Conservation (phyloP, 2,329 filamentous ascomycete species). For the Cercospora canescens region DNA sequence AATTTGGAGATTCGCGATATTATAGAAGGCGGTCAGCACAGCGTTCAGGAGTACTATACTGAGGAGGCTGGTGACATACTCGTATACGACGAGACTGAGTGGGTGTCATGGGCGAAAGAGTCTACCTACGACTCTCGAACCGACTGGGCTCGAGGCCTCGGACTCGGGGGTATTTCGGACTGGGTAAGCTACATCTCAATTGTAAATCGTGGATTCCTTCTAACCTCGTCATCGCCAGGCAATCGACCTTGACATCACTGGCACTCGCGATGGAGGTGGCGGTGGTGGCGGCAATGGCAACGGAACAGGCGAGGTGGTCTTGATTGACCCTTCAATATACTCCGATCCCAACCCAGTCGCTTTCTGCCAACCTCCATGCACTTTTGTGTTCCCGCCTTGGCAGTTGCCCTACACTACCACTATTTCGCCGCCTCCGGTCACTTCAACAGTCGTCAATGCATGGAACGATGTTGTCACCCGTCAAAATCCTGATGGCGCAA, state of each 20-base stretch:
- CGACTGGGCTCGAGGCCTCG: slow-evolving; percentile 24
- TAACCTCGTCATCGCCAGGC: slow-evolving; percentile 12
- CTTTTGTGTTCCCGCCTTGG: slow-evolving; percentile 17
- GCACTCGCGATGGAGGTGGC: slow-evolving; percentile 1
- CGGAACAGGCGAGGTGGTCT: slow-evolving; percentile 6
- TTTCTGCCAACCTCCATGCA: slow-evolving; percentile 16
- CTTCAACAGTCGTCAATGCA: slow-evolving; percentile 7
- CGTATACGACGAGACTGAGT: slow-evolving; percentile 26
- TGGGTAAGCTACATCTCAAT: slow-evolving; percentile 32
- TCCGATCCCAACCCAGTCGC: slow-evolving; percentile 9
- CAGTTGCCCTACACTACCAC: slow-evolving; percentile 15
- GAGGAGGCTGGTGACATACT: slow-evolving; percentile 10
- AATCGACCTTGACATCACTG: slow-evolving; percentile 30
- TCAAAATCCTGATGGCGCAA: not conserved
- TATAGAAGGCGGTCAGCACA: not conserved
- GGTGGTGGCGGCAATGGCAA: not conserved
- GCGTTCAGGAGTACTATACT: not conserved
- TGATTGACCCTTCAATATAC: slow-evolving; percentile 15
- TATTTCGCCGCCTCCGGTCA: slow-evolving; percentile 13
- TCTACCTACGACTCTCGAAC: slow-evolving; percentile 28
- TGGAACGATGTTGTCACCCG: slow-evolving; percentile 9
- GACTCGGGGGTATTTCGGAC: slow-evolving; percentile 38
- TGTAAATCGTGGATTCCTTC: not conserved
- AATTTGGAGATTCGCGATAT: slow-evolving; percentile 9
- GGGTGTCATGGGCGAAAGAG: slow-evolving; percentile 28